Evolutionary conservation across 2,329 filamentous ascomycete genomes (phyloP), one percentile per base, ranked within the genome.

Genomic region (Scedosporium aurantiacum): DNA sequence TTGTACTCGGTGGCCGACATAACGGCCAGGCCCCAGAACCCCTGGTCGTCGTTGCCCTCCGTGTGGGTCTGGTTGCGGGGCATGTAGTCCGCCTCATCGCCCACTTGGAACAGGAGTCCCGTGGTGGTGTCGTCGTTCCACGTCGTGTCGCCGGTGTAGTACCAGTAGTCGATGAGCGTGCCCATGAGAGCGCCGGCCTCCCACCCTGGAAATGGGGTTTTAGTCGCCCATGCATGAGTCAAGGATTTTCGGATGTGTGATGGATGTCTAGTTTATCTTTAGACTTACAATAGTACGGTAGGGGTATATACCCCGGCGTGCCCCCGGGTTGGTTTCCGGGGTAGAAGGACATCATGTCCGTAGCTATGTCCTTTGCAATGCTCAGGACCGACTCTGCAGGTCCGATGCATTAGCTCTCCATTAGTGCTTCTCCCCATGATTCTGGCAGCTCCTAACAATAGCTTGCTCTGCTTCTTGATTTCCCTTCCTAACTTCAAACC

Each of bases 161-260:
- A 89, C 89, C 89, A 95, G 71, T 94, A 94, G 68, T 94, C 89
- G 60, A 95, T 79, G 64, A 94, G 76, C 2, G 87, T 78, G 23
- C 82, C 83, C 73, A 86, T 79, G 77, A 92, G 84, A 62, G 88
- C 88, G 60, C 89, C 89, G 10, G 79, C 87, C 73, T 89, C 87
- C 89, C 85, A 91, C 81, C 81, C 80, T 83, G 62, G 8, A 61
- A 56, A 32, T 32, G 58, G 28, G 28, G 8, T 61, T 61, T 45
- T 61, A 40, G 60, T 45, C 25, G 41, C 25, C 28, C 50, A 50
- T 6, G 32, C 10, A 37, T 37, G 32, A 3, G 32, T 37, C 32
- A 10, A 37, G 32, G 14, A 37, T 12, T 37, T 12, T 37, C 32
- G 32, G 32, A 37, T 10, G 32, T 12, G 61, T 59, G 41, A n/a